Evolutionary conservation across 2,329 filamentous ascomycete genomes (phyloP), one percentile per base, ranked within the genome.

Genomic region (Septoria linicola): DNA sequence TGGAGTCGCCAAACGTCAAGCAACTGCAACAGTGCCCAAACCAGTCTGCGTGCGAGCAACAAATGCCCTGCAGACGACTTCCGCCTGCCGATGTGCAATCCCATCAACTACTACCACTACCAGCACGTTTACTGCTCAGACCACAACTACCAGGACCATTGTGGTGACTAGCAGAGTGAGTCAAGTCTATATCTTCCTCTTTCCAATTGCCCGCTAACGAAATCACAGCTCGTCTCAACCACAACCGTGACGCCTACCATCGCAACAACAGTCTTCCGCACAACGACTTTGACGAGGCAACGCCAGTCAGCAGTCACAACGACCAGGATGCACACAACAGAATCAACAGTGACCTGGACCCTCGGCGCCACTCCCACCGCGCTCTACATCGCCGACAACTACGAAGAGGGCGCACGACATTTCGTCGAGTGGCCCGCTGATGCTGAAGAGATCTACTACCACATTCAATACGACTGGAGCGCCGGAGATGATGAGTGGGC

Each of bases 41-140:
- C 43, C 43, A 10, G 21, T 32, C n/a, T 46, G 43, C 21, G 23
- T 46, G 27, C 31, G 17, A 46, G 43, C 43, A n/a, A 37, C 32
- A 31, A 31, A 37, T 14, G 43, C 43, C 10, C 20, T 21, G 27
- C 43, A 46, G 21, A 46, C 43, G 16, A 27, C 43, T 13, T 27
- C 43, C 14, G 43, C 43, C 31, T 46, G 43, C 21, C 43, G 20
- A 27, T 46, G 43, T 46, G 43, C 43, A 16, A 46, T 46, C 13
- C 43, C 34, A 10, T 32, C 43, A 23, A 37, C 32, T 16, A 46
- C 34, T 13, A 37, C 43, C 19, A 46, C 43, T 23, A 46, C 43
- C 17, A 37, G 32, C 8, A 46, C 43, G 8, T 21, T 32, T 4
- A 35, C 27, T 3, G 10, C 25, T 13, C 43, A 36, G 19, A 27